Evolutionary conservation across 2,329 filamentous ascomycete species (phyloP).

Genomic region (Cordyceps farinosa): DNA sequence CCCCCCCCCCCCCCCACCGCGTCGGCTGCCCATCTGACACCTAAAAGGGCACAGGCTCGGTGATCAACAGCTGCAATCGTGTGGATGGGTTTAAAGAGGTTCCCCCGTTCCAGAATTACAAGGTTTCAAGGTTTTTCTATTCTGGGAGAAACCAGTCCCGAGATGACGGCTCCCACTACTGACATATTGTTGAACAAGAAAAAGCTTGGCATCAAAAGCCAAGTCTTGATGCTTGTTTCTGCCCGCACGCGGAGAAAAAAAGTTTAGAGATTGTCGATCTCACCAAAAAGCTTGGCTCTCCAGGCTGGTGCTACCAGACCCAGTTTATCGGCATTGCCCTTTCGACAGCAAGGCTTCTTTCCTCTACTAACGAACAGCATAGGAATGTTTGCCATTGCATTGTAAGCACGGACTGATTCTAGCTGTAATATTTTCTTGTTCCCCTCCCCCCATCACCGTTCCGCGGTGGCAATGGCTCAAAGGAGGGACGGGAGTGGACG

Average conservation of each 20-base stretch:
- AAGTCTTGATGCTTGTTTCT: conserved; percentile 17
- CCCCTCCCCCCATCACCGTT: background rate
- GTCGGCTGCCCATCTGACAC: no score
- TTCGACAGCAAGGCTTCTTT: no score
- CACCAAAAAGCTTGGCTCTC: conserved; percentile 12
- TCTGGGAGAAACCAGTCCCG: conserved; percentile 7
- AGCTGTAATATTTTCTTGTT: background rate
- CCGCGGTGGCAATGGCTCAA: background rate
- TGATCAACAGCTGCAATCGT: background rate
- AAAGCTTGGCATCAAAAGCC: conserved; percentile 19
- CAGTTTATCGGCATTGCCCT: background rate
- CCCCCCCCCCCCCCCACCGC: no score
- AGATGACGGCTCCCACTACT: background rate
- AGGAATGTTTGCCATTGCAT: background rate
- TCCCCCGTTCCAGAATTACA: background rate
- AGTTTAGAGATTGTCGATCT: conserved; percentile 11
- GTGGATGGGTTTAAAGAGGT: background rate
- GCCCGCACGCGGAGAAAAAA: background rate
- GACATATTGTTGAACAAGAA: background rate
- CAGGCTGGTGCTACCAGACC: background rate
- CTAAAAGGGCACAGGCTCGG: background rate
- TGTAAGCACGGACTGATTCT: background rate
- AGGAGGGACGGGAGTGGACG: background rate
- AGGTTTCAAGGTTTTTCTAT: conserved; percentile 11
- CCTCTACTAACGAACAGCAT: no score